Base-by-base conservation (phyloP, 2,329 filamentous ascomycete species). In the Epichloe brachyelytri region DNA sequence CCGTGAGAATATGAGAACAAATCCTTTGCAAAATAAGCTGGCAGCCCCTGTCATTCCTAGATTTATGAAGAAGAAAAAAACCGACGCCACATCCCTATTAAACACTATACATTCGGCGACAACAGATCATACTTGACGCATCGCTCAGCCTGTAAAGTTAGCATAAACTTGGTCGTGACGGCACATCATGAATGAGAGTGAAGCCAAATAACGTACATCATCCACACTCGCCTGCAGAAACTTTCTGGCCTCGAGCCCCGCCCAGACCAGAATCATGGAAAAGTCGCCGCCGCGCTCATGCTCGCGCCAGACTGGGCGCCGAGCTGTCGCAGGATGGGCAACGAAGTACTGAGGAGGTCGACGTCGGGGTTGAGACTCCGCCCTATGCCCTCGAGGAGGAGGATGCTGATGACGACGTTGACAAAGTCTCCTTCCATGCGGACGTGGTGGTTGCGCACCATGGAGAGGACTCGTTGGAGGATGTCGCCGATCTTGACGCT, bases 401-500 rank as follows among this genome's bases (percentile, higher is more conserved):
- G 71, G 49, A 97, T 96, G 53, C 88, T 95, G 53, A 98, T 85
- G 33, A 98, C 91, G 4, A 98, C 93, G 63, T 98, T 98, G 63
- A 98, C 89, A 63, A 97, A 98, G 65, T 98, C 93, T 8, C 93
- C 93, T 67, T 98, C 93, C 48, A 98, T 78, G 8, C 93, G 79
- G 4, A 98, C 93, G 63, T 98, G 93, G 65, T 98, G 93, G 10
- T 75, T 73, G 51, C 93, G 81, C 33, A 98, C 93, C 89, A 98
- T 96, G 53, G 77, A 77, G 43, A 98, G 73, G 0, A 97, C 93
- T 59, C 94, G 80, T 61, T 93, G 89, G 33, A 98, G 69, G 19
- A 98, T 89, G 59, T 98, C 93, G 11, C 93, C 93, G 55, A 98
- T 96, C 70, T 90, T 94, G 69, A 98, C 85, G 62, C 88, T 95